phyloP scores from a whole-genome alignment of 179 eudicot genomes.

The Sideroxylon spinosum region DNA sequence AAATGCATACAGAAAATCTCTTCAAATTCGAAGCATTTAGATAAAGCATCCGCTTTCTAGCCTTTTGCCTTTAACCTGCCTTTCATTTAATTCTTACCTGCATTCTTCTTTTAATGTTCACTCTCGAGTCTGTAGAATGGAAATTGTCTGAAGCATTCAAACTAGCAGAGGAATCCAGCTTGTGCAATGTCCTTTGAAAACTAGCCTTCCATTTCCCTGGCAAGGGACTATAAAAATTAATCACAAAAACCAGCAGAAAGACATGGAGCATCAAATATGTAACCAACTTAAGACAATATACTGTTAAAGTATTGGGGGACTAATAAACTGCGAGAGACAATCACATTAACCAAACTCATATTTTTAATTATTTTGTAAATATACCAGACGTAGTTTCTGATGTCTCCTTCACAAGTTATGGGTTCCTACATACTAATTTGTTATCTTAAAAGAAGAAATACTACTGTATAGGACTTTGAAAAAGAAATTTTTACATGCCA shows the following conservation, averaged over 20 bases:
- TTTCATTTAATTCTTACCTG: conserved; percentile 39
- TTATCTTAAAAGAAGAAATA: too few species aligned
- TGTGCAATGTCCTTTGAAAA: conserved; percentile 27
- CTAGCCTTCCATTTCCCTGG: conserved; percentile 44
- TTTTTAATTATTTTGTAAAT: too few species aligned
- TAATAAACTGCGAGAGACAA: too few species aligned
- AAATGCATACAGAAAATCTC: not conserved
- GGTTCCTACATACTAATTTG: too few species aligned
- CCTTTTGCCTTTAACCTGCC: conserved; percentile 3
- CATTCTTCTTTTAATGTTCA: conserved; percentile 25
- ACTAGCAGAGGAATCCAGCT: conserved; percentile 19
- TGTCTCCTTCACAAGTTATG: too few species aligned
- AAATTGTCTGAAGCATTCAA: conserved; percentile 19
- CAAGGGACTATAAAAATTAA: conserved; percentile 21
- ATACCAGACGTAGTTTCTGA: too few species aligned
- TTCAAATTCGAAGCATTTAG: conserved; percentile 10
- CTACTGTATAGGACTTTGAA: too few species aligned
- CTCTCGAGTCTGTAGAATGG: conserved; percentile 24
- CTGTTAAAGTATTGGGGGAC: too few species aligned
- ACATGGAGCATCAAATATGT: not conserved
- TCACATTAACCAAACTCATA: too few species aligned
- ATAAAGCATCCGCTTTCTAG: not conserved
- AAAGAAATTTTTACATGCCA: too few species aligned
- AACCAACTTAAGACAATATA: not conserved
- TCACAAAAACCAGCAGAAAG: conserved; percentile 10